Percentiles rank a stretch among this genome's conserved stretches.
These are phyloP conservation scores for Globisporangium paroecandrum DNA, from an alignment of 352 stramenopile genomes.

Conservation along the genomic window DNA sequence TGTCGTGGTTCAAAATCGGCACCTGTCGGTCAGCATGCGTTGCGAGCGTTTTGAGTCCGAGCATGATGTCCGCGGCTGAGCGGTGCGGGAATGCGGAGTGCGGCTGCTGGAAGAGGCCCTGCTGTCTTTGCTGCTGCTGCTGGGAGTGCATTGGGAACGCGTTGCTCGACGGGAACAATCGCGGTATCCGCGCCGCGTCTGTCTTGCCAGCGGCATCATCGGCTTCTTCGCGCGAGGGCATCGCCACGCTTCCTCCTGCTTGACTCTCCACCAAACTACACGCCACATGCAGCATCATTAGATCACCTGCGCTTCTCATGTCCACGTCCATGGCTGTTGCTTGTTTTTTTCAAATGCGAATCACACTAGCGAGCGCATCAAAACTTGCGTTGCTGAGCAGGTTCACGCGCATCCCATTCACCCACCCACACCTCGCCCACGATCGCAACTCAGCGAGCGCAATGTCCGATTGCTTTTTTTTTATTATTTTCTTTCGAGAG, in stretches of 20 bases:
- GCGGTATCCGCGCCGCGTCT: slow-evolving; percentile 22
- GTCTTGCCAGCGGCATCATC: slow-evolving; percentile 9
- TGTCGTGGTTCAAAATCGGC: slow-evolving; percentile 15
- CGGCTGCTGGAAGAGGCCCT: slow-evolving; percentile 8
- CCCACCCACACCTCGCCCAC: not conserved
- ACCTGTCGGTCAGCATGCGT: slow-evolving; percentile 22
- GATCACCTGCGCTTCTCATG: slow-evolving; percentile 15
- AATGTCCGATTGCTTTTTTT: slow-evolving; percentile 4
- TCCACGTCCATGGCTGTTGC: not conserved
- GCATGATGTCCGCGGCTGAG: slow-evolving; percentile 27
- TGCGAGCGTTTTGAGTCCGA: slow-evolving; percentile 32
- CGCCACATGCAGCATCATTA: slow-evolving; percentile 29
- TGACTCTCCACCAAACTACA: slow-evolving; percentile 32
- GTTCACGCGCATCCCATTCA: not conserved
- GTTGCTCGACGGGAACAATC: slow-evolving; percentile 19
- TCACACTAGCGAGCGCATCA: not conserved
- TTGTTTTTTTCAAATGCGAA: not conserved
- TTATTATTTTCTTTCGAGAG: not conserved
- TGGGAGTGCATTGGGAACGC: slow-evolving; percentile 13
- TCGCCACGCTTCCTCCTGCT: not conserved
- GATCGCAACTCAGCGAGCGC: not conserved
- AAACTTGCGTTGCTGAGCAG: not conserved
- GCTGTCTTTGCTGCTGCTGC: slow-evolving; percentile 5
- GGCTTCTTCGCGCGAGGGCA: not conserved
- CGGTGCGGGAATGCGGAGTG: slow-evolving; percentile 14